Percentiles rank a stretch among this genome's conserved stretches.
Evolutionary conservation across 208 protist species (phyloP).

Genomic region (Kentomonas sorsogonicus): DNA sequence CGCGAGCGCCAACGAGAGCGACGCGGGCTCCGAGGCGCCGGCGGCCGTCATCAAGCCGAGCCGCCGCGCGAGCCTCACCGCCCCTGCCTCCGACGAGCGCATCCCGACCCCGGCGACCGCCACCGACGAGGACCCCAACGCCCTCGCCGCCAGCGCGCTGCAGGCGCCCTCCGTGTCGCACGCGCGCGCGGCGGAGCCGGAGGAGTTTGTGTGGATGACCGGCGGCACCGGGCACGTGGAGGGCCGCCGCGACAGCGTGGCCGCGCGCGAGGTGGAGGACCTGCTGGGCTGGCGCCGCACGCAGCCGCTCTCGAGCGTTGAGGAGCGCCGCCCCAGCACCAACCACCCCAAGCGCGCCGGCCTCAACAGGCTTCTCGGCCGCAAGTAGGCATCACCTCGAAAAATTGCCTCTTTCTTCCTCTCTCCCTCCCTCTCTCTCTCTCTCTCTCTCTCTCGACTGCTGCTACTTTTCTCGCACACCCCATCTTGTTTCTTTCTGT

Average conservation of each 20-base stretch:
- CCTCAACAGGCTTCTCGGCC: no score
- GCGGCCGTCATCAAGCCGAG: background rate
- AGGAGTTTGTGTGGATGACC: conserved; percentile 15
- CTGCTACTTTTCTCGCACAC: conserved; percentile 4
- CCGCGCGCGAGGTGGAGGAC: background rate
- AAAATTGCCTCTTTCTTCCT: conserved; percentile 9
- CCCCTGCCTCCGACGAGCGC: background rate
- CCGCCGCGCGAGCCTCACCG: background rate
- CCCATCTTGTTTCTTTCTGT: background rate
- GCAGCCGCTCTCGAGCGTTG: background rate
- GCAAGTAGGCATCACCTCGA: no score
- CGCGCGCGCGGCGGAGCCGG: background rate
- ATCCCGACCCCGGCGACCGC: background rate
- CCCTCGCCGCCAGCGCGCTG: background rate
- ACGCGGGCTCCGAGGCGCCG: background rate
- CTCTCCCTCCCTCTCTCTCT: background rate
- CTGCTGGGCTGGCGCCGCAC: background rate
- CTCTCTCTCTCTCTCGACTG: conserved; percentile 9
- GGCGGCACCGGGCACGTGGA: conserved; percentile 5
- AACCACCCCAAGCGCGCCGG: no score
- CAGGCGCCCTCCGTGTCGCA: no score
- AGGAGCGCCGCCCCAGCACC: background rate
- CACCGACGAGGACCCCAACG: background rate
- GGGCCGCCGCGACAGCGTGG: background rate
- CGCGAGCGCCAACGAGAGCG: background rate